These are phyloP conservation scores for Thuja plicata DNA, from an alignment of 83 land plant genomes.

Conservation along the genomic window DNA sequence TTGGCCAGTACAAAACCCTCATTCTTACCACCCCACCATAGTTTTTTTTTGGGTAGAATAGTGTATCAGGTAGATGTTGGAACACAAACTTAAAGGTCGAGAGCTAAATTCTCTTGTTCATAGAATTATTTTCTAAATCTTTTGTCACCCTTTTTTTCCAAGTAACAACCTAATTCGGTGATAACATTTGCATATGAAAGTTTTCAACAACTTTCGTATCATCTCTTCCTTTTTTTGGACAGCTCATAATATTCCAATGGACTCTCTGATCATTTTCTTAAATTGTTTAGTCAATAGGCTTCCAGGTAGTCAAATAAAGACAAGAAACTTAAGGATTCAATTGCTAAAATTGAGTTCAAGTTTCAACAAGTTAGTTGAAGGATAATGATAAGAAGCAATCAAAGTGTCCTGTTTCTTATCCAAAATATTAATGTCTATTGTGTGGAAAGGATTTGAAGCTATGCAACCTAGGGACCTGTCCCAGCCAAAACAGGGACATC, in stretches of 20 bases:
- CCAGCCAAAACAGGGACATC: no score
- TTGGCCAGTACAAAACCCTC: neutral
- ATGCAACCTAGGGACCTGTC: no score
- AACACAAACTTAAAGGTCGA: neutral
- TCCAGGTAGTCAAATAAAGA: neutral
- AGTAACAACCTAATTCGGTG: neutral
- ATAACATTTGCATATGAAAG: neutral
- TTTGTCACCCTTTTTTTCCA: neutral
- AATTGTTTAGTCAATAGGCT: neutral
- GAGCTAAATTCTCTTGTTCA: neutral
- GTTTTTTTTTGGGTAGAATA: neutral
- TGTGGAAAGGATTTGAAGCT: neutral
- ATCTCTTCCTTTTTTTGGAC: neutral
- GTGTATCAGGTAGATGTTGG: neutral
- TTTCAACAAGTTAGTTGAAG: neutral
- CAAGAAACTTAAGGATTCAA: neutral
- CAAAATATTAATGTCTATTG: neutral
- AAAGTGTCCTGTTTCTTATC: neutral
- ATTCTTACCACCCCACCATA: neutral
- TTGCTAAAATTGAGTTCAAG: neutral
- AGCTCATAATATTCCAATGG: neutral
- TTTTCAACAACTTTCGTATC: neutral
- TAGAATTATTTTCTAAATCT: neutral
- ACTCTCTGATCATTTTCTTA: neutral
- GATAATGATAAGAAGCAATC: neutral